Percentiles rank a stretch among this genome's conserved stretches.
phyloP scores from a whole-genome alignment of 140 eudicot genomes.

The Senecio squalidus region DNA sequence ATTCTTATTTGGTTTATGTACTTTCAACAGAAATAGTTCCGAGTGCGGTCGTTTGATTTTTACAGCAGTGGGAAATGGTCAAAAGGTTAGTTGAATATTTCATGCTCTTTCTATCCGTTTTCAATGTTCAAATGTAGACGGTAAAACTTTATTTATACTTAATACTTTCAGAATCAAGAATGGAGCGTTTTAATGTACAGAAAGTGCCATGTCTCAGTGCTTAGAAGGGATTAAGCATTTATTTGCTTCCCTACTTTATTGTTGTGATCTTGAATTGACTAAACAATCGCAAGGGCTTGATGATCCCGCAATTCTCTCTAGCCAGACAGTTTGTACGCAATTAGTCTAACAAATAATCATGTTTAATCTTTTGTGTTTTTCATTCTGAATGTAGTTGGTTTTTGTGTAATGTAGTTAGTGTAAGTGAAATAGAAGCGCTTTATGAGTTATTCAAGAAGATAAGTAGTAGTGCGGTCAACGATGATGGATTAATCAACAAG shows the following conservation, averaged over 20 bases:
- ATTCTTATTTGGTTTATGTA: slow-evolving; percentile 3
- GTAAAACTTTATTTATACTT: background rate
- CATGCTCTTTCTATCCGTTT: background rate
- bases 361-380: background rate
- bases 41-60: slow-evolving; percentile 1
- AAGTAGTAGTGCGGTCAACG: slow-evolving; percentile 89
- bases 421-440: slow-evolving; percentile 91
- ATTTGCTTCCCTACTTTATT: slow-evolving; percentile 64
- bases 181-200: slow-evolving; percentile 53
- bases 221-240: slow-evolving; percentile 89
- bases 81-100: slow-evolving; percentile 40
- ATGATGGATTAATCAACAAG: slow-evolving; percentile 88
- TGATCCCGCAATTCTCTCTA: slow-evolving; percentile 83
- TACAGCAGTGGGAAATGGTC: slow-evolving; percentile 58
- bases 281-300: slow-evolving; percentile 77
- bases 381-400: background rate
- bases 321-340: slow-evolving; percentile 87
- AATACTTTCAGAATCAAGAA: slow-evolving; percentile 34
- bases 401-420: slow-evolving; percentile 69
- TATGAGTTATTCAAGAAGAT: slow-evolving; percentile 88
- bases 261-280: slow-evolving; percentile 75
- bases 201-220: slow-evolving; percentile 85
- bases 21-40: slow-evolving; percentile 16
- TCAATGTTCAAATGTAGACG: background rate
- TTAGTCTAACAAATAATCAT: background rate